A percentile compares a stretch with the other conserved stretches of the same genome.
These are phyloP conservation scores for Aethionema arabicum DNA, from an alignment of 345 rosid genomes.

Conservation along the genomic window DNA sequence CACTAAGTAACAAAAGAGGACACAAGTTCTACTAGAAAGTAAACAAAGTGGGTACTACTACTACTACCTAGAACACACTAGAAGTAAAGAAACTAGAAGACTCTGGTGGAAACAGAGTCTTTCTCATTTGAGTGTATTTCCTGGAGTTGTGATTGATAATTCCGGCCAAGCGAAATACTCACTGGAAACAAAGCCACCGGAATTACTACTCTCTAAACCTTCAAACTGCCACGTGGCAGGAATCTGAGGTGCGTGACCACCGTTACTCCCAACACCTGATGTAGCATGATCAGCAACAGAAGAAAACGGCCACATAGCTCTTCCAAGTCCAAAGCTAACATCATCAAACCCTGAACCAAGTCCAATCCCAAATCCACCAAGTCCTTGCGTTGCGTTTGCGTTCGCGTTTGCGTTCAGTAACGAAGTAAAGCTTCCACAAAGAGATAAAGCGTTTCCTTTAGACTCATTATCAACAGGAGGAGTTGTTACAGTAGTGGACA, in stretches of 20 bases:
- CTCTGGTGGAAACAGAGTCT: constrained; percentile 10
- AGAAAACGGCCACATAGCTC: constrained; percentile 74
- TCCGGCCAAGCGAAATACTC: constrained; percentile 94
- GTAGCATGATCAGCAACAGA: constrained; percentile 31
- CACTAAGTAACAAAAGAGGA: constrained; percentile 11
- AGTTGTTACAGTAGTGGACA: constrained; percentile 25
- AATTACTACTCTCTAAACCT: constrained; percentile 45
- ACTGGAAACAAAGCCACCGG: constrained; percentile 51
- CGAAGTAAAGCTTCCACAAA: constrained; percentile 67
- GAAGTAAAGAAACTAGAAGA: constrained; percentile 16
- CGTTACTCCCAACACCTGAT: constrained; percentile 31
- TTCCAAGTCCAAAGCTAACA: constrained; percentile 63
- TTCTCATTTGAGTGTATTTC: constrained; percentile 71
- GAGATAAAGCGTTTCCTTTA: constrained; percentile 34
- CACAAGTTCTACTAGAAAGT: constrained; percentile 29
- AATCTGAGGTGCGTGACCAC: constrained; percentile 37
- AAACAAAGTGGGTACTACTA: constrained; percentile 10
- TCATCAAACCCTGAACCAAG: constrained; percentile 60
- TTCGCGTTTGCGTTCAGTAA: constrained; percentile 58
- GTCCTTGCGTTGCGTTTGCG: constrained; percentile 32
- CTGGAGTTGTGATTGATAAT: constrained; percentile 83
- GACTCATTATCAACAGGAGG: constrained; percentile 7
- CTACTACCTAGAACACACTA: constrained; percentile 27
- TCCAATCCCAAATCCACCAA: constrained; percentile 78
- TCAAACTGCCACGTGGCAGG: constrained; percentile 79